Evolutionary conservation across 352 stramenopile species (phyloP), one percentile per base, ranked within the genome.

Genomic region (Albugo candida): DNA sequence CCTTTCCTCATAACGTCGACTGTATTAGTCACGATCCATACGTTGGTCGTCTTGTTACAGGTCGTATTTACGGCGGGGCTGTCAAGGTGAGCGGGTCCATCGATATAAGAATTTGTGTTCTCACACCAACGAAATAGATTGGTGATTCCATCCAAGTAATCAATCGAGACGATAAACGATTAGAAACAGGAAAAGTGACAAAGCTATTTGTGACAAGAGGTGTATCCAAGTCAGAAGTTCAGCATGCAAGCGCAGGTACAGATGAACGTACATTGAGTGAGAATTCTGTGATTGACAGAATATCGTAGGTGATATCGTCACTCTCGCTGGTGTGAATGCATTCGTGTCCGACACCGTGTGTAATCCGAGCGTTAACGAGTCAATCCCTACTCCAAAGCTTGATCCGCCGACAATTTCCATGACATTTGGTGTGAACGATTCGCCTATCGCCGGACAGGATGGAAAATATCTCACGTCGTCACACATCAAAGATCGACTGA

Each of bases 361-460:
- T 49, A 69, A 87, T 55, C 56, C 68, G 0, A 55, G 55, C 12
- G 76, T 88, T 35, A 67, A 64, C 34, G 56, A 81, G 41, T 78
- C 92, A n/a, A 86, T 98, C 50, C 64, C 81, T 34, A 96, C 94
- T 38, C 89, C 89, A 41, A 83, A 93, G 41, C 67, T 99, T 21
- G 84, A 95, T 46, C 95, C 95, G 41, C 93, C 94, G 6, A 98
- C 94, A n/a, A 85, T 98, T 47, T 94, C 80, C 18, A 98, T 98
- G 86, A 95, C 95, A 41, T 98, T 99, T 67, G 79, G 89, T 40
- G 89, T 96, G 11, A 99, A 98, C 64, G 92, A 97, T 61, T 94
- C 85, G 19, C 95, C 95, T 13, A 85, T 98, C 19, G 80, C 81
- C 40, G 86, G 95, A 55, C 92, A 87, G 62, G 93, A 98, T 52